Conservation (phyloP, 495 filamentous ascomycete genomes). For the Pyrenopolyporus hunteri region DNA sequence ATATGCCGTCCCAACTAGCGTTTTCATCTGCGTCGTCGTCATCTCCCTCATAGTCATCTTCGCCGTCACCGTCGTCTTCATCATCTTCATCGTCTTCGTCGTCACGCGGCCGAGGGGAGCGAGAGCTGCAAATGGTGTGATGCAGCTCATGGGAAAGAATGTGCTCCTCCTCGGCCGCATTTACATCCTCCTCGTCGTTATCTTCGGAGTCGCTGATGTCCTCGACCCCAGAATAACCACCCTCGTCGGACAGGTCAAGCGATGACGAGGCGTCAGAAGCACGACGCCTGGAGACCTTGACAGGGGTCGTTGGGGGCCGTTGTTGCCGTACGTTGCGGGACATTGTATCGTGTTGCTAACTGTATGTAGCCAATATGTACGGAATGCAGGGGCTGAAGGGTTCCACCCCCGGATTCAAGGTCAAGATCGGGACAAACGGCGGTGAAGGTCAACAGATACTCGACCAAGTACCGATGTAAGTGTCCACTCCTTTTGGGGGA, state of each 20-base stretch:
- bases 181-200: conserved; percentile 71
- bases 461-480: background rate
- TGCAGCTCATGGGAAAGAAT: conserved; percentile 58
- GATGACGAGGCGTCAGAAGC: conserved; percentile 53
- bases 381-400: conserved; percentile 32
- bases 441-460: conserved; percentile 41
- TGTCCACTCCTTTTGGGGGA: conserved; percentile 6
- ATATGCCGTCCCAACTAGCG: conserved; percentile 64
- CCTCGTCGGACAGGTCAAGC: conserved; percentile 65
- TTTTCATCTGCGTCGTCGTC: conserved; percentile 52
- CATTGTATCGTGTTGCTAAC: conserved; percentile 45
- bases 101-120: conserved; percentile 50
- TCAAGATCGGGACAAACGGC: conserved; percentile 45
- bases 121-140: conserved; percentile 39
- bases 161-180: conserved; percentile 73
- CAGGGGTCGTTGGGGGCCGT: conserved; percentile 51
- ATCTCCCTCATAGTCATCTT: conserved; percentile 45
- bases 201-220: conserved; percentile 79
- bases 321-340: conserved; percentile 60
- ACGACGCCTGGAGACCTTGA: conserved; percentile 48
- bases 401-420: conserved; percentile 27
- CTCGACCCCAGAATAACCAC: conserved; percentile 74
- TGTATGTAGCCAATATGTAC: conserved; percentile 15
- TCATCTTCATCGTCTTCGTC: conserved; percentile 46
- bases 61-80: conserved; percentile 48